Conservation (phyloP, 164 flowering plant species). For the Cinnamomum micranthum region DNA sequence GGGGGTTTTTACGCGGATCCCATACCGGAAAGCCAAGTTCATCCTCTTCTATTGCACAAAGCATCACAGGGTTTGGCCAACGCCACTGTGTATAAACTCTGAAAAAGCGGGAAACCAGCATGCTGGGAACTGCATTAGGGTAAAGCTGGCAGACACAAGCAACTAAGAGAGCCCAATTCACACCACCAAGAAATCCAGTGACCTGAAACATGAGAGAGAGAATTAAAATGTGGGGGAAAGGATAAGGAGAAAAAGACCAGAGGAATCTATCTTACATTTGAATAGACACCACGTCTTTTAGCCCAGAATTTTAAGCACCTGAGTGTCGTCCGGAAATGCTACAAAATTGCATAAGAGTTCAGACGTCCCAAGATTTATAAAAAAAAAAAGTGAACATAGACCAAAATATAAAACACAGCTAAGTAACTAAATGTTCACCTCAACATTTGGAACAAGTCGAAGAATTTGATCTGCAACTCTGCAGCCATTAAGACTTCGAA, state of each 20-base stretch:
- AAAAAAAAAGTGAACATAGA: slow-evolving; percentile 33
- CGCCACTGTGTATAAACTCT: slow-evolving; percentile 96
- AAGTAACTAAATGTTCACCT: slow-evolving; percentile 19
- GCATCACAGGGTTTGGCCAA: slow-evolving; percentile 99
- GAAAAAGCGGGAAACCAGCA: slow-evolving; percentile 89
- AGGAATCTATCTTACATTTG: slow-evolving; percentile 61
- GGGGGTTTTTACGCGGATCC: slow-evolving; percentile 92
- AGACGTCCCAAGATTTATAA: neutral
- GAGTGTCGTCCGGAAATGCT: slow-evolving; percentile 84
- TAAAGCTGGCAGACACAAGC: slow-evolving; percentile 95
- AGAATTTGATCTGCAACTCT: slow-evolving; percentile 53
- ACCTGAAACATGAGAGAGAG: slow-evolving; percentile 41
- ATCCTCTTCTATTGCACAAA: slow-evolving; percentile 83
- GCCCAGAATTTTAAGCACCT: slow-evolving; percentile 95
- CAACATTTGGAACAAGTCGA: slow-evolving; percentile 42
- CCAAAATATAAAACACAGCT: neutral
- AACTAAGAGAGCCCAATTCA: slow-evolving; percentile 95
- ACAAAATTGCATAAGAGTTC: slow-evolving; percentile 11
- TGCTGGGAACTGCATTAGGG: slow-evolving; percentile 92
- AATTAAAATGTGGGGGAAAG: neutral
- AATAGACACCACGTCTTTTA: slow-evolving; percentile 90
- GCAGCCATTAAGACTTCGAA: slow-evolving; percentile 51
- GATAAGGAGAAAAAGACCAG: neutral
- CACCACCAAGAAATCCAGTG: slow-evolving; percentile 98
- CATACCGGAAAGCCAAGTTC: slow-evolving; percentile 84